Evolutionary conservation across 768 basidiomycete species (phyloP).

Genomic region (Sutorius australiensis): DNA sequence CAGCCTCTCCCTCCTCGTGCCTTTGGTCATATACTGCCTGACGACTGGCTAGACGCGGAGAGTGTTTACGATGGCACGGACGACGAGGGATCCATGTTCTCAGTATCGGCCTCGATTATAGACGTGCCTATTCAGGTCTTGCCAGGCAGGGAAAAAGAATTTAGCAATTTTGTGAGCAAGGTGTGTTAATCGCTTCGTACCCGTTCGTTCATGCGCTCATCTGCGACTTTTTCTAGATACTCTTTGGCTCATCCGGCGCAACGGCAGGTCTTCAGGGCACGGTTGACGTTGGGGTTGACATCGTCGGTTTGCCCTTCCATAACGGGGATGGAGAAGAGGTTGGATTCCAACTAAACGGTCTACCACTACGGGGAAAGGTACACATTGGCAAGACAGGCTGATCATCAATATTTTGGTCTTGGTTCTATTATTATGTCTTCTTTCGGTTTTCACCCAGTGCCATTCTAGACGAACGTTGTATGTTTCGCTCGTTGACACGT

Average conservation of each 20-base stretch:
- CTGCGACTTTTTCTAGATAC: conserved; percentile 42
- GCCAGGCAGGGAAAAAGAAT: conserved; percentile 72
- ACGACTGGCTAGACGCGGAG: conserved; percentile 56
- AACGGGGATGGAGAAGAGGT: conserved; percentile 33
- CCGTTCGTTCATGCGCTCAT: neutral
- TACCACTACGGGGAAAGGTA: conserved; percentile 68
- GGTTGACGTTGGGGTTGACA: conserved; percentile 54
- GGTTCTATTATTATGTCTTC: neutral
- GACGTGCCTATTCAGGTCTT: conserved; percentile 77
- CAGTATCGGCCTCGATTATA: conserved; percentile 59
- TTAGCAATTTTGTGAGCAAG: conserved; percentile 75
- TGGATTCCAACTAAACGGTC: conserved; percentile 55
- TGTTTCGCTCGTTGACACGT: conserved; percentile 4
- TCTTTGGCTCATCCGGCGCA: conserved; percentile 63
- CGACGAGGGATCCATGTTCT: conserved; percentile 51
- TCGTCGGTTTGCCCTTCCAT: conserved; percentile 58
- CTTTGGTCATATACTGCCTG: conserved; percentile 71
- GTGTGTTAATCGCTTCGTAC: conserved; percentile 33
- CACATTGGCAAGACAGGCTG: conserved; percentile 54
- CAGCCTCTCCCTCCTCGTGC: conserved; percentile 67
- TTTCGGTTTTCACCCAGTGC: neutral
- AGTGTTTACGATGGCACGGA: conserved; percentile 43
- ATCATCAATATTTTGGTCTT: neutral
- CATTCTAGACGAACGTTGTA: neutral
- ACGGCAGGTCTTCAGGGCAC: conserved; percentile 64